phyloP scores from a whole-genome alignment of 768 basidiomycete species.

The Lentinula raphanica region DNA sequence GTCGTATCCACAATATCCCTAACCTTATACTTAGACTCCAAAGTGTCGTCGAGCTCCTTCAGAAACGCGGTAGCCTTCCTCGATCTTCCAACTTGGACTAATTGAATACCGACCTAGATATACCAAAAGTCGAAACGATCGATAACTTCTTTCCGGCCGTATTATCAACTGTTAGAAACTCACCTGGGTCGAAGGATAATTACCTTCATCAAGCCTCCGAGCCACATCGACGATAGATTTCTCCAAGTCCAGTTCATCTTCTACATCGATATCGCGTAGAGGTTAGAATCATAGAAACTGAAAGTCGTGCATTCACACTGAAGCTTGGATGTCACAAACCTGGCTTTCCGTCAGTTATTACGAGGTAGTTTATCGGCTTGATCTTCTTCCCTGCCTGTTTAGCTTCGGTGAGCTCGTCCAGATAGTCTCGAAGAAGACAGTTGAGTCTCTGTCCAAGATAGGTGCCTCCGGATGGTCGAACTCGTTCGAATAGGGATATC shows the following conservation, averaged over 20 bases:
- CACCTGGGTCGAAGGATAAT: conserved; percentile 54
- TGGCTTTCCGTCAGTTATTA: conserved; percentile 61
- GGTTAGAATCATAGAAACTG: not conserved
- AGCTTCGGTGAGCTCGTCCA: conserved; percentile 22
- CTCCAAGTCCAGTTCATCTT: conserved; percentile 41
- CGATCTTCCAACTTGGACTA: conserved; percentile 63
- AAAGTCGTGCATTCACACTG: no score
- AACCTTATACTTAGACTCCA: conserved; percentile 35
- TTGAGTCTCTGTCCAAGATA: conserved; percentile 25
- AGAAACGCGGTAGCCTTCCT: conserved; percentile 37
- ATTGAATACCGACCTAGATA: no score
- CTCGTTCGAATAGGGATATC: not conserved
- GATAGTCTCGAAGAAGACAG: conserved; percentile 24
- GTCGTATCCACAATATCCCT: conserved; percentile 74
- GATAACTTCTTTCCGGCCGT: no score
- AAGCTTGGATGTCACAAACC: no score
- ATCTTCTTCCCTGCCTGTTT: conserved; percentile 32
- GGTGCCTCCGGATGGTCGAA: conserved; percentile 2
- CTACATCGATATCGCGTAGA: conserved; percentile 21
- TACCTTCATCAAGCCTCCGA: conserved; percentile 43
- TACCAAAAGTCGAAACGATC: no score
- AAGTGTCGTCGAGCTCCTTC: conserved; percentile 52
- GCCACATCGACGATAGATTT: conserved; percentile 43
- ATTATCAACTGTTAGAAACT: no score
- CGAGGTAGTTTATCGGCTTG: conserved; percentile 54